Evolutionary conservation across 129 eudicot species (phyloP).

Genomic region (Pittosporum tobira): DNA sequence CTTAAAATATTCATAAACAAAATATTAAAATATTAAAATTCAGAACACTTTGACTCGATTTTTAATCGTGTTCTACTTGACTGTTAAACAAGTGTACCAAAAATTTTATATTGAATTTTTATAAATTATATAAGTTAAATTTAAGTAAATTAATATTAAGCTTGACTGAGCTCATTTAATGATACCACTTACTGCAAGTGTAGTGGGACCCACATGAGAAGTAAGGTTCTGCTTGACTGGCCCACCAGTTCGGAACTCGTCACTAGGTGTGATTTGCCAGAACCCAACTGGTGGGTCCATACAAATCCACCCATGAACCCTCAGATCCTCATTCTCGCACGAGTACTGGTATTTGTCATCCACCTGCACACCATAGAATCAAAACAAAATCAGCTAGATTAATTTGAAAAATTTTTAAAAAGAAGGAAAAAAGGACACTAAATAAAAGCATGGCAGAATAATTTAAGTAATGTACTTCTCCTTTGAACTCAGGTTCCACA

Average conservation of each 20-base stretch:
- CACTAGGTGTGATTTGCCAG: slow-evolving; percentile 55
- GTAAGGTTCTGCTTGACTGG: slow-evolving; percentile 73
- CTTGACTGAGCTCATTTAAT: no score
- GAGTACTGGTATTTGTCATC: slow-evolving; percentile 68
- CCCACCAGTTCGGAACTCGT: slow-evolving; percentile 63
- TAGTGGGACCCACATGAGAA: slow-evolving; percentile 80
- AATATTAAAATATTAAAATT: no score
- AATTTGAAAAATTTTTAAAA: neutral
- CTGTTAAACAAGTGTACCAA: no score
- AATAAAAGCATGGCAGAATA: neutral
- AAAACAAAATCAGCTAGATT: neutral
- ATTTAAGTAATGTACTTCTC: slow-evolving; percentile 46
- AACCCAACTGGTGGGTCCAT: slow-evolving; percentile 39
- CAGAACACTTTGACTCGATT: no score
- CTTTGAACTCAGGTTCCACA: slow-evolving; percentile 74
- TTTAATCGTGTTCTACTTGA: no score
- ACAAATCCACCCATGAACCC: slow-evolving; percentile 57
- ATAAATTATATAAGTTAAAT: no score
- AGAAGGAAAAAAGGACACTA: neutral
- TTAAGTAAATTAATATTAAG: no score
- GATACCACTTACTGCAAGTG: slow-evolving; percentile 74
- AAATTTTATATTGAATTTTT: no score
- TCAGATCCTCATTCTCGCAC: slow-evolving; percentile 38
- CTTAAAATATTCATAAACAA: no score
- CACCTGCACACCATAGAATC: slow-evolving; percentile 25